A percentile compares a stretch with the other conserved stretches of the same genome.
Evolutionary conservation across 306 rosid species (phyloP).

Genomic region (Argentina anserina): DNA sequence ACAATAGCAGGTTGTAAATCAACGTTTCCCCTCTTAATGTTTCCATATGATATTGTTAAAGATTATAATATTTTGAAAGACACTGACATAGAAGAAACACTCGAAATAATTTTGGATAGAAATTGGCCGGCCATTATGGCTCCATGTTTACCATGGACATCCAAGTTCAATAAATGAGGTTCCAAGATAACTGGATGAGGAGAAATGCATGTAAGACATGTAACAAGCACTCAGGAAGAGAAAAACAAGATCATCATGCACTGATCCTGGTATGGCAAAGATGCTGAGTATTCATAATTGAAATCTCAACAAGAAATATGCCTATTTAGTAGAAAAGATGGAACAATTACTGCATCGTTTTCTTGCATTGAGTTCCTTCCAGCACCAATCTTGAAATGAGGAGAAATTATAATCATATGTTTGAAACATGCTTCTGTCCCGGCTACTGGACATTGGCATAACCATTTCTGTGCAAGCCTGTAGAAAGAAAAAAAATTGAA

Average conservation of each 20-base stretch:
- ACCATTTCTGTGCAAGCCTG: slow-evolving; percentile 94
- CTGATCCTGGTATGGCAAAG: background rate
- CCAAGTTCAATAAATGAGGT: background rate
- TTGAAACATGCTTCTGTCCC: slow-evolving; percentile 62
- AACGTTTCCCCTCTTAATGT: background rate
- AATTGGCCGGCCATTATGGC: background rate
- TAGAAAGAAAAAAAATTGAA: slow-evolving; percentile 11
- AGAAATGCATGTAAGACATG: background rate
- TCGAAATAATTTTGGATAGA: background rate
- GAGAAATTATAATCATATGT: slow-evolving; percentile 49
- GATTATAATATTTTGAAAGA: background rate
- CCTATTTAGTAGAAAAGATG: background rate
- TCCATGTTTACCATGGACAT: background rate
- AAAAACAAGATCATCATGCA: background rate
- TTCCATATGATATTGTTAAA: no score
- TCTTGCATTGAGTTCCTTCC: slow-evolving; percentile 38
- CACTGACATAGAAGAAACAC: background rate
- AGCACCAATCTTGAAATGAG: slow-evolving; percentile 52
- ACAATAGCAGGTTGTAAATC: background rate
- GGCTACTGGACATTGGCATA: slow-evolving; percentile 78
- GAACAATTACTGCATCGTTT: slow-evolving; percentile 15
- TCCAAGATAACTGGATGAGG: background rate
- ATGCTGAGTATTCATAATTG: background rate
- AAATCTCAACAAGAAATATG: background rate
- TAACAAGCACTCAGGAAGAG: background rate